Evolutionary conservation across 2,329 filamentous ascomycete genomes (phyloP).

Genomic region (Camptophora hylomeconis): DNA sequence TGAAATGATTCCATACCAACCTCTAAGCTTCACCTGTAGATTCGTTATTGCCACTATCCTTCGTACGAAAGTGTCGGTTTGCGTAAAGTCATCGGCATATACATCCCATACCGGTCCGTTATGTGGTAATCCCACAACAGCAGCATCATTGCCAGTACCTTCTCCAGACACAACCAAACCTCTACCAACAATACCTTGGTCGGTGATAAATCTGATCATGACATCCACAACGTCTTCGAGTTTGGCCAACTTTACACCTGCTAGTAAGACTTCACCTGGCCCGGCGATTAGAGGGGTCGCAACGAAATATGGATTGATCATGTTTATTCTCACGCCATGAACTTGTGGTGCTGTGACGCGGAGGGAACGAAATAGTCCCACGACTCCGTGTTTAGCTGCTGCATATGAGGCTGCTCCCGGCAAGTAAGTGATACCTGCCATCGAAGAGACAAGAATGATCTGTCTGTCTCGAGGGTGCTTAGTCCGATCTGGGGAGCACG

Average conservation of each 20-base stretch:
- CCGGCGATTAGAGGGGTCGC: constrained; percentile 46
- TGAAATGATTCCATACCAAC: constrained; percentile 39
- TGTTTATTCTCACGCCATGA: constrained; percentile 47
- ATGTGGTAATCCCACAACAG: constrained; percentile 27
- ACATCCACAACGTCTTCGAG: constrained; percentile 51
- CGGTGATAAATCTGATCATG: constrained; percentile 47
- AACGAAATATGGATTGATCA: constrained; percentile 55
- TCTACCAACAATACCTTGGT: constrained; percentile 43
- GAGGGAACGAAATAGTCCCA: constrained; percentile 32
- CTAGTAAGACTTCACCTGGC: constrained; percentile 38
- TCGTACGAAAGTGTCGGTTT: constrained; percentile 42
- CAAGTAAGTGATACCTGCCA: constrained; percentile 20
- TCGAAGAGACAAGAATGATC: constrained; percentile 7
- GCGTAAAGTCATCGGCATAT: constrained; percentile 45
- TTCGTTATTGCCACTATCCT: constrained; percentile 36
- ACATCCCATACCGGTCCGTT: constrained; percentile 51
- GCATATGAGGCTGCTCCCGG: constrained; percentile 31
- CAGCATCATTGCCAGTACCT: constrained; percentile 8
- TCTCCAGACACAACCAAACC: constrained; percentile 41
- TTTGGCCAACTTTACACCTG: constrained; percentile 41
- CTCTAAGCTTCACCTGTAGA: constrained; percentile 37
- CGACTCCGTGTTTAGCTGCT: constrained; percentile 31
- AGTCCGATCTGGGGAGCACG: no score
- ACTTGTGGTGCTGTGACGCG: constrained; percentile 29
- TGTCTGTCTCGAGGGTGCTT: constrained; percentile 3